phyloP scores from a whole-genome alignment of 2,329 filamentous ascomycete genomes.

The Epichloe gansuensis region DNA sequence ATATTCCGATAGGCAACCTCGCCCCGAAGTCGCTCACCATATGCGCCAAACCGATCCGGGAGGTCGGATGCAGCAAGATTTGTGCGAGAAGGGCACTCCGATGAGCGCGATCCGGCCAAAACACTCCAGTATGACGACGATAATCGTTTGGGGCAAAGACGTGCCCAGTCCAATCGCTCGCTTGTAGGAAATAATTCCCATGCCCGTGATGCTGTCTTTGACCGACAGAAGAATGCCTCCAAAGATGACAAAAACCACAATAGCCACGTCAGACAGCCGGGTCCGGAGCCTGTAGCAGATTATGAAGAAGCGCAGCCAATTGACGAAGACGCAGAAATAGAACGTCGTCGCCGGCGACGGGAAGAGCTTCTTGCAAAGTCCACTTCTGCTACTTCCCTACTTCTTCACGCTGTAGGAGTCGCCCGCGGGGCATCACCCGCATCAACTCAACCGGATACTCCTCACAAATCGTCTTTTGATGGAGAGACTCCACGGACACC shows the following conservation, averaged over 20 bases:
- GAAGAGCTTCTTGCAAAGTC: conserved; percentile 80
- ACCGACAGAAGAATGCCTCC: conserved; percentile 44
- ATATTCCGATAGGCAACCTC: conserved; percentile 39
- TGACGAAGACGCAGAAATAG: conserved; percentile 73
- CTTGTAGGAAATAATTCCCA: conserved; percentile 46
- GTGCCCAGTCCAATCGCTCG: conserved; percentile 48
- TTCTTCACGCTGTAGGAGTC: conserved; percentile 62
- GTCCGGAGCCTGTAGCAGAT: conserved; percentile 28
- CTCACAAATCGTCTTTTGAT: conserved; percentile 18
- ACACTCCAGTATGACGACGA: conserved; percentile 7
- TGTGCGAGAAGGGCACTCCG: conserved; percentile 15
- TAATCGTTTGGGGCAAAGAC: conserved; percentile 24
- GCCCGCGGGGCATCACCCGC: conserved; percentile 40
- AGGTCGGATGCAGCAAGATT: conserved; percentile 23
- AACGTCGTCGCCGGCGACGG: conserved; percentile 71
- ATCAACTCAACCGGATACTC: conserved; percentile 33
- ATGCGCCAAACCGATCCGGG: conserved; percentile 26
- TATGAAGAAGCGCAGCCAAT: conserved; percentile 46
- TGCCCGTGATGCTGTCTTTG: conserved; percentile 52
- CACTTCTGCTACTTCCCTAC: conserved; percentile 58
- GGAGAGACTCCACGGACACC: conserved; percentile 32
- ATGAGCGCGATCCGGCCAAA: conserved; percentile 4
- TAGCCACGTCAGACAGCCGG: conserved; percentile 10
- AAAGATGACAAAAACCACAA: conserved; percentile 7
- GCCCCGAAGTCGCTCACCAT: conserved; percentile 43